Evolutionary conservation across 495 filamentous ascomycete genomes (phyloP).

Genomic region (Lasiosphaeria miniovina): DNA sequence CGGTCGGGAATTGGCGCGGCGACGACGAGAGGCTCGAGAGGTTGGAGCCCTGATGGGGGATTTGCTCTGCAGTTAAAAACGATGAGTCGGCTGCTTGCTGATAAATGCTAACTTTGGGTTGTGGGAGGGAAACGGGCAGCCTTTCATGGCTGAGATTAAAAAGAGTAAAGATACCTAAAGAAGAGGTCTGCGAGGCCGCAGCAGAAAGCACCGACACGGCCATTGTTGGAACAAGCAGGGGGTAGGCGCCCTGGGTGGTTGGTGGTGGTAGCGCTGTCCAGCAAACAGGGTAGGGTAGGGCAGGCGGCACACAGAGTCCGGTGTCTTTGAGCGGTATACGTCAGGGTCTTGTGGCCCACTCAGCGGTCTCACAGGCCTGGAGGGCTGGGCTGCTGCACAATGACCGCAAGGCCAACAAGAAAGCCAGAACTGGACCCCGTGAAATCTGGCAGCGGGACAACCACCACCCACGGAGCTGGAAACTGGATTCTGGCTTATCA

Average conservation of each 20-base stretch:
- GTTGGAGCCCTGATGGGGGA: slow-evolving; percentile 15
- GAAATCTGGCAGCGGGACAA: not conserved
- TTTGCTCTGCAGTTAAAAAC: slow-evolving; percentile 17
- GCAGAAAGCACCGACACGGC: slow-evolving; percentile 31
- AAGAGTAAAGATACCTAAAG: slow-evolving; percentile 33
- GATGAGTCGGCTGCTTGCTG: slow-evolving; percentile 14
- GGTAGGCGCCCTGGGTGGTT: slow-evolving; percentile 7
- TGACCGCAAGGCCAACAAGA: slow-evolving; percentile 13
- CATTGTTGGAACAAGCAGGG: slow-evolving; percentile 23
- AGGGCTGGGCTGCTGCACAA: slow-evolving; percentile 16
- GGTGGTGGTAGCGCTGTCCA: not conserved
- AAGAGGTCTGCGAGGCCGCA: slow-evolving; percentile 29
- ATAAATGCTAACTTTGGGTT: not conserved
- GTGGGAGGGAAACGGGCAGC: slow-evolving; percentile 6
- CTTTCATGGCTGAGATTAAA: slow-evolving; percentile 20
- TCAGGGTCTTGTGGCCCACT: slow-evolving; percentile 16
- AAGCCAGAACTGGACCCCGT: slow-evolving; percentile 13
- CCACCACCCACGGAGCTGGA: slow-evolving; percentile 15
- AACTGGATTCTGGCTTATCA: slow-evolving; percentile 12
- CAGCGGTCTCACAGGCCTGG: slow-evolving; percentile 9
- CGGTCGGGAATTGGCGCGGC: slow-evolving; percentile 41
- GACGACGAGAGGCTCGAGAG: slow-evolving; percentile 29
- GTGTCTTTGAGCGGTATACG: slow-evolving; percentile 12
- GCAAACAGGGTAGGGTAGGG: slow-evolving; percentile 2
- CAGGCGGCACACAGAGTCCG: slow-evolving; percentile 16